phyloP scores from a whole-genome alignment of 352 stramenopile genomes.

The Phytophthora lateralis region DNA sequence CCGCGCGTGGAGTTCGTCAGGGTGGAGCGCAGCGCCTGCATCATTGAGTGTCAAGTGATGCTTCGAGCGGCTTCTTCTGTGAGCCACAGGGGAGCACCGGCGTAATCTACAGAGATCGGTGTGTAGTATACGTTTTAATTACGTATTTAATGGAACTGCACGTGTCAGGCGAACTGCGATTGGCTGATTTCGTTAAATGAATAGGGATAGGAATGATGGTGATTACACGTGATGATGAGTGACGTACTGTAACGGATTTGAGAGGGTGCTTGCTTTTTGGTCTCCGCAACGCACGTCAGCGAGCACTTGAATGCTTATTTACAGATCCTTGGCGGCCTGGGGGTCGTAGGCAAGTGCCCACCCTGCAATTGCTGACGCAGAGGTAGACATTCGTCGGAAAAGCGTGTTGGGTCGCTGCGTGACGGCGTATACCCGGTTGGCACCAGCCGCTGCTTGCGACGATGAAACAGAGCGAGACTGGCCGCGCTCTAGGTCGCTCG shows the following conservation, averaged over 20 bases:
- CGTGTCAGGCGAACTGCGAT: neutral
- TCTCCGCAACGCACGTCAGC: neutral
- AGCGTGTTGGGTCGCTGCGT: conserved; percentile 32
- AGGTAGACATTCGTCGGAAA: conserved; percentile 31
- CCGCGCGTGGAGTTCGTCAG: conserved; percentile 12
- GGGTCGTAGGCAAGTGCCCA: conserved; percentile 42
- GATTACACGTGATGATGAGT: conserved; percentile 6
- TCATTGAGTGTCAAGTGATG: conserved; percentile 14
- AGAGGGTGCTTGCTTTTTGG: neutral
- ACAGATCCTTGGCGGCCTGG: conserved; percentile 21
- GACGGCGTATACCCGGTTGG: conserved; percentile 34
- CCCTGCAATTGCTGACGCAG: conserved; percentile 29
- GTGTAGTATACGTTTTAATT: neutral
- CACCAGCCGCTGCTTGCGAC: conserved; percentile 15
- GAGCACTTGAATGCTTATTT: conserved; percentile 1
- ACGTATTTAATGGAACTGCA: neutral
- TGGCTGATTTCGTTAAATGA: conserved; percentile 24
- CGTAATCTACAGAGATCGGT: neutral
- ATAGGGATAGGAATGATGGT: conserved; percentile 15
- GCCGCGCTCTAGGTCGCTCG: conserved; percentile 13
- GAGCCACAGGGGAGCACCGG: conserved; percentile 10
- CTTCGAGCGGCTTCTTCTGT: conserved; percentile 25
- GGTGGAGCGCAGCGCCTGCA: conserved; percentile 31
- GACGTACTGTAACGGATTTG: neutral
- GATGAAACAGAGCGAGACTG: conserved; percentile 12